Conservation (phyloP, 2,329 filamentous ascomycete genomes). For the Purpureocillium lavendulum region DNA sequence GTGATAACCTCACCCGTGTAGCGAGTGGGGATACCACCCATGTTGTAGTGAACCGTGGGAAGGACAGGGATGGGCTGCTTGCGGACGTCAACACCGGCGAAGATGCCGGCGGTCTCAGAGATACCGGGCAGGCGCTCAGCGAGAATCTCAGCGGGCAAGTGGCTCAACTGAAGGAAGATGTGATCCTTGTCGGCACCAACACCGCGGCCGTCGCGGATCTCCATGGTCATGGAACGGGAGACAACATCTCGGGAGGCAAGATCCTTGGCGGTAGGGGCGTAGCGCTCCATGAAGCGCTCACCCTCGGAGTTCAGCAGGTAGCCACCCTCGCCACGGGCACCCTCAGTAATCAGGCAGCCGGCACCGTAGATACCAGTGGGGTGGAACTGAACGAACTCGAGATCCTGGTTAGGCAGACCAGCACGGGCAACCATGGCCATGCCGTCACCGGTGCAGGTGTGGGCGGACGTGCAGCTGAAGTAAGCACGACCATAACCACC, state of each 20-base stretch:
- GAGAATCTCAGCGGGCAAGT: slow-evolving; percentile 84
- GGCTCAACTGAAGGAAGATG: slow-evolving; percentile 96
- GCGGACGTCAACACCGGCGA: slow-evolving; percentile 91
- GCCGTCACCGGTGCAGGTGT: slow-evolving; percentile 97
- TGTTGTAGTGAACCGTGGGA: slow-evolving; percentile 98
- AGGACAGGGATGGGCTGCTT: slow-evolving; percentile 96
- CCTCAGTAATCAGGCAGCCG: slow-evolving; percentile 95
- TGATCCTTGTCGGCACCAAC: slow-evolving; percentile 96
- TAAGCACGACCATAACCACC: slow-evolving; percentile 97
- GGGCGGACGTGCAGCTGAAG: slow-evolving; percentile 96
- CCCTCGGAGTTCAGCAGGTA: slow-evolving; percentile 96
- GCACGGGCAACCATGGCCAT: slow-evolving; percentile 99
- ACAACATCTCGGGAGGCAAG: slow-evolving; percentile 93
- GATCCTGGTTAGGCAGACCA: slow-evolving; percentile 96
- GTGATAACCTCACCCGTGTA: slow-evolving; percentile 96
- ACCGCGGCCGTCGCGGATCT: slow-evolving; percentile 95
- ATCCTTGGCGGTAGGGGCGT: slow-evolving; percentile 96
- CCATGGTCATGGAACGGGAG: slow-evolving; percentile 94
- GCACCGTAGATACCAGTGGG: slow-evolving; percentile 98
- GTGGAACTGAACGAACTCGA: slow-evolving; percentile 99
- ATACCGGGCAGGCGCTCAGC: slow-evolving; percentile 97
- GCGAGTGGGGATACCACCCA: slow-evolving; percentile 96
- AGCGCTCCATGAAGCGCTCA: slow-evolving; percentile 99
- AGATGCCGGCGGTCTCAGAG: slow-evolving; percentile 95
- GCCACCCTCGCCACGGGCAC: slow-evolving; percentile 94